Evolutionary conservation across 2,329 filamentous ascomycete genomes (phyloP).

Genomic region (Curvularia sp.): DNA sequence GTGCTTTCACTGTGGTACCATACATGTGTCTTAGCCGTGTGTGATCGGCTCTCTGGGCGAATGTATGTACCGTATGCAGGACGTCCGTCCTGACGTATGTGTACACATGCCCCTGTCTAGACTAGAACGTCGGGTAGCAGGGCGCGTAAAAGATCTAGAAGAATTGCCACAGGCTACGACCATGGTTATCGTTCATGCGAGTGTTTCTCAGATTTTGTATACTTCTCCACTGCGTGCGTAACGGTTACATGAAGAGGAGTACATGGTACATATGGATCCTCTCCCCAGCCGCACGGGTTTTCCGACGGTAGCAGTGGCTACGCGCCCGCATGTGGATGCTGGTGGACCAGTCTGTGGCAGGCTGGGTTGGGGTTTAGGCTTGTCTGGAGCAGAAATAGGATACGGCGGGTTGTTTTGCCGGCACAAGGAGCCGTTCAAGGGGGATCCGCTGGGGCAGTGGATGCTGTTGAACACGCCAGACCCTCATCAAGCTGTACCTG

Average conservation of each 20-base stretch:
- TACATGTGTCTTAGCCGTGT: not conserved
- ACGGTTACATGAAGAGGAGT: constrained; percentile 9
- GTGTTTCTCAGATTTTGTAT: constrained; percentile 4
- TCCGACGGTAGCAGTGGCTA: constrained; percentile 6
- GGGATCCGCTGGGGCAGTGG: constrained; percentile 3
- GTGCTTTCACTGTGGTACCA: not conserved
- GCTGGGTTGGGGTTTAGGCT: not conserved
- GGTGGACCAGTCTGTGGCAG: not conserved
- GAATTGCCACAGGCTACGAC: constrained; percentile 2
- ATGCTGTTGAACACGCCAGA: constrained; percentile 19
- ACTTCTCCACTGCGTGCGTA: constrained; percentile 12
- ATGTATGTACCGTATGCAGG: not conserved
- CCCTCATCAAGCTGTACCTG: constrained; percentile 1
- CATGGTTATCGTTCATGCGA: constrained; percentile 3
- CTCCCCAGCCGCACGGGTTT: constrained; percentile 6
- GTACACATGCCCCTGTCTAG: not conserved
- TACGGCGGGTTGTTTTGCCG: not conserved
- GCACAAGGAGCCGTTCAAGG: constrained; percentile 3
- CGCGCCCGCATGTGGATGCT: constrained; percentile 1
- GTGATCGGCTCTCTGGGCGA: not conserved
- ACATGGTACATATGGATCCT: not conserved
- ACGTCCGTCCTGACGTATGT: not conserved
- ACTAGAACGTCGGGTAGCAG: constrained; percentile 7
- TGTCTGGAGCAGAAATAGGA: not conserved
- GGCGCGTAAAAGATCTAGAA: constrained; percentile 9